phyloP scores from a whole-genome alignment of 129 eudicot genomes.

The Flaveria brownii region DNA sequence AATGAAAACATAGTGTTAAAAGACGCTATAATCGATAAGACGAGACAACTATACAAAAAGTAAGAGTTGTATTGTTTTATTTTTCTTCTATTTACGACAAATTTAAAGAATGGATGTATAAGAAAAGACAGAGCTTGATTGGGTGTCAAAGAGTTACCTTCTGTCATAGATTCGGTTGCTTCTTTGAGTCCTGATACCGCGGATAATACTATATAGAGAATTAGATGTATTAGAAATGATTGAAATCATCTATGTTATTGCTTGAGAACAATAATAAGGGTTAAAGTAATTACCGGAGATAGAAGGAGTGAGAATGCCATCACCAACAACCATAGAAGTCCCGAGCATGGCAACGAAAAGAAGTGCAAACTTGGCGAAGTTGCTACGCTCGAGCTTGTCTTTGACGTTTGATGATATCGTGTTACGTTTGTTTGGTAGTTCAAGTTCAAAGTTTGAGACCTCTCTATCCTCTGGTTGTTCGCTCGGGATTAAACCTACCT shows the following conservation, averaged over 20 bases:
- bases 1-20: neutral
- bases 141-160: slow-evolving; percentile 37
- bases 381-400: slow-evolving; percentile 50
- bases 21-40: neutral
- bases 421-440: slow-evolving; percentile 46
- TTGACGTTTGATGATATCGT: slow-evolving; percentile 50
- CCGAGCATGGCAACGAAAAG: slow-evolving; percentile 74
- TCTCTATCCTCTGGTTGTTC: slow-evolving; percentile 60
- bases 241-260: neutral
- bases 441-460: slow-evolving; percentile 56
- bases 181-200: slow-evolving; percentile 73
- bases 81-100: neutral
- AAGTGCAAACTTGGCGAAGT: slow-evolving; percentile 51
- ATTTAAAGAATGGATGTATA: neutral
- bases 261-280: neutral
- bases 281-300: slow-evolving; percentile 53
- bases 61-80: neutral
- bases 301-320: slow-evolving; percentile 78
- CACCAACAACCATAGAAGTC: slow-evolving; percentile 83
- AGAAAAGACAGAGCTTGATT: neutral
- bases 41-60: neutral
- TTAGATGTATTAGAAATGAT: neutral
- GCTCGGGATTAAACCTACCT: slow-evolving; percentile 72
- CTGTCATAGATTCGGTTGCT: slow-evolving; percentile 52
- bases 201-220: slow-evolving; percentile 45